Evolutionary conservation across 495 filamentous ascomycete genomes (phyloP).

Genomic region (Cryomyces minteri): DNA sequence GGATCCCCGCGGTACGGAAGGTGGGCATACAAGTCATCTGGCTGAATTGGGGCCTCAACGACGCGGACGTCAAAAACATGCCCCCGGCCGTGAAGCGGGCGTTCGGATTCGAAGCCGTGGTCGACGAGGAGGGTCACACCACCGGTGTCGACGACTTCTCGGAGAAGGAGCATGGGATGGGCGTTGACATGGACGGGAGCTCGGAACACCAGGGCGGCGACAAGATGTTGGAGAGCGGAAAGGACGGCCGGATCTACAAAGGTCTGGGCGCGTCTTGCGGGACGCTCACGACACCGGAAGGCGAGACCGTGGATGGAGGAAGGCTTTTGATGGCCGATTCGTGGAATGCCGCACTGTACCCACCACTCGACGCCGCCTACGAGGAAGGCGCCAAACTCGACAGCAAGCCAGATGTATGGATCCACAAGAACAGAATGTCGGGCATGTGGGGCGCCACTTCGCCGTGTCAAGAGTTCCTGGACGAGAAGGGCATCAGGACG

Average conservation of each 20-base stretch:
- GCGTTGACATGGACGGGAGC: slow-evolving; percentile 15
- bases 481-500: slow-evolving; percentile 25
- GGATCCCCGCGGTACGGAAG: slow-evolving; percentile 26
- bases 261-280: slow-evolving; percentile 30
- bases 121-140: slow-evolving; percentile 6
- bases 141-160: slow-evolving; percentile 1
- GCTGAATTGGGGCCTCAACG: slow-evolving; percentile 42
- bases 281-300: slow-evolving; percentile 17
- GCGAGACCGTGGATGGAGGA: slow-evolving; percentile 23
- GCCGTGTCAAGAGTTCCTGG: slow-evolving; percentile 17
- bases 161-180: not conserved
- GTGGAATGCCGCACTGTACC: slow-evolving; percentile 35
- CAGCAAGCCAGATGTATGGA: slow-evolving; percentile 25
- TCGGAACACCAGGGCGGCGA: slow-evolving; percentile 6
- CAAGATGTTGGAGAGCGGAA: slow-evolving; percentile 11
- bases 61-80: slow-evolving; percentile 29
- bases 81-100: slow-evolving; percentile 29
- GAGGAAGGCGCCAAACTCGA: slow-evolving; percentile 13
- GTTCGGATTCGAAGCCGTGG: slow-evolving; percentile 24
- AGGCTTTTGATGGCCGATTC: slow-evolving; percentile 28
- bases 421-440: slow-evolving; percentile 38
- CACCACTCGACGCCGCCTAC: slow-evolving; percentile 23
- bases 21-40: slow-evolving; percentile 34
- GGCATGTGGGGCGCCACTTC: slow-evolving; percentile 29
- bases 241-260: slow-evolving; percentile 14